Percentiles rank a stretch among this genome's conserved stretches.
Evolutionary conservation across 345 rosid genomes (phyloP).

Genomic region (Kandelia obovata): DNA sequence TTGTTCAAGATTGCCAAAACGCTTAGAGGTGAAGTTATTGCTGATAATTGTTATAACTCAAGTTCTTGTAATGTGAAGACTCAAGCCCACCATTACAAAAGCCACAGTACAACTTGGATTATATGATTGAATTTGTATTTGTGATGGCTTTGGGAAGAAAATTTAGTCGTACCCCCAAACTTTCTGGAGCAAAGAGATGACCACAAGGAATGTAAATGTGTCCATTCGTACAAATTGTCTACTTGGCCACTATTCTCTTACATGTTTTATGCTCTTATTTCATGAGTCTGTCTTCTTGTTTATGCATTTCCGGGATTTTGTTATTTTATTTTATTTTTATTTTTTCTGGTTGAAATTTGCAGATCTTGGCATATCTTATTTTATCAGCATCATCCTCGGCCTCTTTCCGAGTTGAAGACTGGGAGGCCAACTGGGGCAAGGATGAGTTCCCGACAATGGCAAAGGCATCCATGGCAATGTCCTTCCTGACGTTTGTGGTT

Average conservation of each 20-base stretch:
- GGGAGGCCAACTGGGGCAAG: slow-evolving; percentile 79
- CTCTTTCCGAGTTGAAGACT: slow-evolving; percentile 69
- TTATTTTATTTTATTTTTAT: too few relatives aligned
- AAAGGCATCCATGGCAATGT: slow-evolving; percentile 57
- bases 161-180: background rate
- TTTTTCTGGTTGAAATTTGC: slow-evolving; percentile 13
- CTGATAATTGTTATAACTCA: background rate
- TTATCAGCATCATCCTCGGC: slow-evolving; percentile 86
- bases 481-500: slow-evolving; percentile 59
- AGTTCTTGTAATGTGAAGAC: too few relatives aligned
- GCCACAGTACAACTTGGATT: background rate
- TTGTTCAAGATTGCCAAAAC: slow-evolving; percentile 4
- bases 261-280: background rate
- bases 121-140: background rate
- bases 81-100: too few relatives aligned
- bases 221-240: too few relatives aligned
- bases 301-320: too few relatives aligned
- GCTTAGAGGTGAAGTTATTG: slow-evolving; percentile 21
- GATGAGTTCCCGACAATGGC: slow-evolving; percentile 86
- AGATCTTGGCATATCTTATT: slow-evolving; percentile 78
- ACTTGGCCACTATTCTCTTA: background rate
- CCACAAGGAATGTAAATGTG: background rate
- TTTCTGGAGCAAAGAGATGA: background rate
- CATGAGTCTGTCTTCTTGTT: too few relatives aligned
- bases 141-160: background rate